Evolutionary conservation across 169 alveolate species (phyloP).

Genomic region (Theileria parva): DNA sequence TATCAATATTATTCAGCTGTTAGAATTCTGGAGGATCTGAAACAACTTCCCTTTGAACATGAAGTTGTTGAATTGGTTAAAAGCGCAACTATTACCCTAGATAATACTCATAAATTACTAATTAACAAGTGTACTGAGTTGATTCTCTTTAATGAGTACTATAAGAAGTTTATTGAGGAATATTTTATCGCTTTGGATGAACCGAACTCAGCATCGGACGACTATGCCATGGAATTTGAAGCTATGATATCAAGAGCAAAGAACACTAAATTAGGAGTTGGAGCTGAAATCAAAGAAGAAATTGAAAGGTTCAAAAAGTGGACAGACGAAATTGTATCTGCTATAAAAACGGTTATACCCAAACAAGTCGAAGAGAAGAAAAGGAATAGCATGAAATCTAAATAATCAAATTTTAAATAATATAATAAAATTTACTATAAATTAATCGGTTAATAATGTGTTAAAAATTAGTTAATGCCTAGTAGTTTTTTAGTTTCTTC

Average conservation of each 20-base stretch:
- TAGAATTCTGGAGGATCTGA: slow-evolving; percentile 20
- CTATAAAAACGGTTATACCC: neutral
- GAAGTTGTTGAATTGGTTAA: neutral
- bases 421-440: neutral
- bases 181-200: slow-evolving; percentile 26
- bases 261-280: neutral
- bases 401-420: neutral
- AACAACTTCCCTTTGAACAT: neutral
- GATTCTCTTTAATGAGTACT: slow-evolving; percentile 1
- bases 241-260: neutral
- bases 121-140: slow-evolving; percentile 24
- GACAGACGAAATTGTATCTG: neutral
- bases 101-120: slow-evolving; percentile 26
- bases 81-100: slow-evolving; percentile 18
- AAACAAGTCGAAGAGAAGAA: neutral
- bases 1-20: slow-evolving; percentile 40
- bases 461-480: slow-evolving; percentile 25
- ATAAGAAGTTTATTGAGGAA: slow-evolving; percentile 34
- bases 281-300: neutral
- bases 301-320: slow-evolving; percentile 8
- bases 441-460: neutral
- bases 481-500: slow-evolving; percentile 54
- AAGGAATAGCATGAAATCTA: neutral
- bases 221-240: neutral
- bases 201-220: neutral